Evolutionary conservation across 441 rosid species (phyloP).

Genomic region (Geranium incanum): DNA sequence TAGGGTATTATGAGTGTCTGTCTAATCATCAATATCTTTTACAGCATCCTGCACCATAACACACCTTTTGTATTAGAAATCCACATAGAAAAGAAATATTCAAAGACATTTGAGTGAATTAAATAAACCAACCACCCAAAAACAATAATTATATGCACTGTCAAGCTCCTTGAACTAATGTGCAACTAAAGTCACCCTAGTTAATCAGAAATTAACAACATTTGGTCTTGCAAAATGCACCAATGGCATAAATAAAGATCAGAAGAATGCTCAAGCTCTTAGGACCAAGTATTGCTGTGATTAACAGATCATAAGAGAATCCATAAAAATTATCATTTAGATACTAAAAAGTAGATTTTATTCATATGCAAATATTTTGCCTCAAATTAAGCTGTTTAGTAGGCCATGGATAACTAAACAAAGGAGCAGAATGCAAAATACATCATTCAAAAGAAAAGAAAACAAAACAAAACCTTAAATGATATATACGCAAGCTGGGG

Average conservation of each 20-base stretch:
- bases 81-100: neutral
- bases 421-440: constrained; percentile 1
- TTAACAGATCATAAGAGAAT: neutral
- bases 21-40: constrained; percentile 8
- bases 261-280: neutral
- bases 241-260: too few relatives aligned
- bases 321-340: neutral
- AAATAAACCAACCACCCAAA: neutral
- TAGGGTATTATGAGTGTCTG: neutral
- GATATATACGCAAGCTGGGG: constrained; percentile 4
- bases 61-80: neutral
- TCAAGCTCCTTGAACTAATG: too few relatives aligned
- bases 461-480: neutral
- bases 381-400: neutral
- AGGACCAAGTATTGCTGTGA: neutral
- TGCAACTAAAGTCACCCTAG: neutral
- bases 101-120: neutral
- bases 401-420: neutral
- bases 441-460: neutral
- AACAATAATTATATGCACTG: too few relatives aligned
- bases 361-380: neutral
- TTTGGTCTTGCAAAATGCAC: too few relatives aligned
- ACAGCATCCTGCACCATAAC: constrained; percentile 9
- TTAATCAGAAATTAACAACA: neutral
- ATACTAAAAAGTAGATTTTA: neutral